Evolutionary conservation across 768 basidiomycete genomes (phyloP).

Genomic region (Tricholoma flavovirens): DNA sequence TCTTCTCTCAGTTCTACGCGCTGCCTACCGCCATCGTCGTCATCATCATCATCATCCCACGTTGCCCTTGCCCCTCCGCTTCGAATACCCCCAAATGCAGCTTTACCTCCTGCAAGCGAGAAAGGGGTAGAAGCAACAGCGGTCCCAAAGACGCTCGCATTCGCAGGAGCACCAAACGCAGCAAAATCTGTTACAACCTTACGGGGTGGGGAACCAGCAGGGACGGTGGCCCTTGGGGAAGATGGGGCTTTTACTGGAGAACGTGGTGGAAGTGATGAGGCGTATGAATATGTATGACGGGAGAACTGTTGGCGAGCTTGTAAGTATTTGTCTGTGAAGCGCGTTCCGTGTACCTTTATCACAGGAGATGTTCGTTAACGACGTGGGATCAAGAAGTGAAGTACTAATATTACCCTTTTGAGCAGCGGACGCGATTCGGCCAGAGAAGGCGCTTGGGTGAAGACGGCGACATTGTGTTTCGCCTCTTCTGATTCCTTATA

Average conservation of each 20-base stretch:
- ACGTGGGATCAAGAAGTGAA: slow-evolving; percentile 5
- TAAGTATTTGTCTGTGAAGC: slow-evolving; percentile 96
- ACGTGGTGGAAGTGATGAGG: slow-evolving; percentile 42
- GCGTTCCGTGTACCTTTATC: slow-evolving; percentile 83
- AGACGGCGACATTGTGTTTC: slow-evolving; percentile 83
- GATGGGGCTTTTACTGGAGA: slow-evolving; percentile 36
- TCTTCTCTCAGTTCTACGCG: slow-evolving; percentile 74
- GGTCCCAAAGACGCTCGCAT: slow-evolving; percentile 77
- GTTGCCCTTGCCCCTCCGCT: slow-evolving; percentile 25
- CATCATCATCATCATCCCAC: slow-evolving; percentile 65
- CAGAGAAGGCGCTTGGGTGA: slow-evolving; percentile 66
- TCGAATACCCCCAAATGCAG: slow-evolving; percentile 80
- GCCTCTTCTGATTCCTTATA: slow-evolving; percentile 90
- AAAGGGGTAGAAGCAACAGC: slow-evolving; percentile 78
- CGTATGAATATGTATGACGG: slow-evolving; percentile 50
- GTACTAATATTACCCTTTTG: slow-evolving; percentile 60
- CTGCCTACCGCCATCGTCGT: slow-evolving; percentile 64
- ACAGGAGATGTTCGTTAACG: slow-evolving; percentile 8
- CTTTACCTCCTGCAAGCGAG: slow-evolving; percentile 72
- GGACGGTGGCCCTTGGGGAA: slow-evolving; percentile 30
- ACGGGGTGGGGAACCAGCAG: slow-evolving; percentile 65
- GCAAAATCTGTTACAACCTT: slow-evolving; percentile 89
- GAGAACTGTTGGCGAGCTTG: slow-evolving; percentile 58
- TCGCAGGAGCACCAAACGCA: slow-evolving; percentile 71
- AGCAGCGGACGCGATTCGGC: slow-evolving; percentile 70